phyloP scores from a whole-genome alignment of 1,139 yeast genomes.

The Zygotorulaspora mrakii region DNA sequence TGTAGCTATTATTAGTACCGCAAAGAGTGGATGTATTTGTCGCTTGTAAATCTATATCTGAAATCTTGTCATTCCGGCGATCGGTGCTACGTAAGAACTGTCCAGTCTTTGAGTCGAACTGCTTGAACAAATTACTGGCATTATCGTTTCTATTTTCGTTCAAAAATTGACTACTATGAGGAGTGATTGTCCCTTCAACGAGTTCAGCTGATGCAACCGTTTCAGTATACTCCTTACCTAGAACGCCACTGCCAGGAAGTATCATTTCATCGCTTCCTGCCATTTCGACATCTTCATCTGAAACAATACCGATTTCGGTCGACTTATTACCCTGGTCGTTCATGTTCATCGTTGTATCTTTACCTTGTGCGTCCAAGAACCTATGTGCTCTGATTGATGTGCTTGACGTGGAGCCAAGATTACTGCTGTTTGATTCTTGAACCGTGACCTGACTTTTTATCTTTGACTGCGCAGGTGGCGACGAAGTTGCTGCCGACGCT shows the following conservation, averaged over 20 bases:
- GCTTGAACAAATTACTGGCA: slow-evolving; percentile 26
- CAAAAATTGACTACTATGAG: slow-evolving; percentile 9
- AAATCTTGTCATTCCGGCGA: not conserved
- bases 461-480: slow-evolving; percentile 11
- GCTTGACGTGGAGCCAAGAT: not conserved
- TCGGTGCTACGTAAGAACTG: slow-evolving; percentile 24
- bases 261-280: slow-evolving; percentile 7
- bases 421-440: not conserved
- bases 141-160: slow-evolving; percentile 9
- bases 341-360: slow-evolving; percentile 3
- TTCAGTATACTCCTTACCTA: slow-evolving; percentile 15
- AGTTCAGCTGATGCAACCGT: slow-evolving; percentile 9
- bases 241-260: slow-evolving; percentile 6
- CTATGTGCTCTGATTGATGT: not conserved
- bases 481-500: slow-evolving; percentile 1
- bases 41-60: slow-evolving; percentile 1
- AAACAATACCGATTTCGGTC: not conserved
- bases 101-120: slow-evolving; percentile 34
- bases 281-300: slow-evolving; percentile 11
- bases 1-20: not conserved
- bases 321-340: slow-evolving; percentile 4
- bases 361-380: not conserved
- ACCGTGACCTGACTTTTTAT: not conserved
- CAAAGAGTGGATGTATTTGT: slow-evolving; percentile 5
- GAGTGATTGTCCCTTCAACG: slow-evolving; percentile 12